Percentiles rank a stretch among this genome's conserved stretches.
phyloP scores from a whole-genome alignment of 371 early-diverging fungal species.

The Rhizopus stolonifer region DNA sequence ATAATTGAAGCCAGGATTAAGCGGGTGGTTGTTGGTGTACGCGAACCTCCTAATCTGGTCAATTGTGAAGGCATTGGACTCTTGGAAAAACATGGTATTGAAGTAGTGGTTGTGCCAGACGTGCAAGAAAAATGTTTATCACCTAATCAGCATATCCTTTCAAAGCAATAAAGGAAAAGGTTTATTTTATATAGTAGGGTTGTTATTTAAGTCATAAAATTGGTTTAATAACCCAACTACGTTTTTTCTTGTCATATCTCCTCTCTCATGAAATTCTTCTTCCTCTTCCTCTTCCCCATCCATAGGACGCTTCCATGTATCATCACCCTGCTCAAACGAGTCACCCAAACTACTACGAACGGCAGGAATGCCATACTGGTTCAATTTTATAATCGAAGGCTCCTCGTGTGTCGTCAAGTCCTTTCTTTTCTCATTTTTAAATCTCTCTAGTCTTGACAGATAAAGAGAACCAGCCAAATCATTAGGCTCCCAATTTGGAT shows the following conservation, averaged over 20 bases:
- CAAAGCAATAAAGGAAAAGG: slow-evolving; percentile 3
- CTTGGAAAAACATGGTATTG: slow-evolving; percentile 60
- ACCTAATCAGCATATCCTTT: slow-evolving; percentile 67
- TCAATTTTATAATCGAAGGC: slow-evolving; percentile 12
- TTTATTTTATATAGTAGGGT: slow-evolving; percentile 21
- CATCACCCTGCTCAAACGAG: slow-evolving; percentile 24
- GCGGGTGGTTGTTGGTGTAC: slow-evolving; percentile 83
- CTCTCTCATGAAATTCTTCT: slow-evolving; percentile 30
- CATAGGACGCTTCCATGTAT: slow-evolving; percentile 14
- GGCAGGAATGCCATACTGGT: slow-evolving; percentile 38
- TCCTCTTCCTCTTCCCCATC: slow-evolving; percentile 22
- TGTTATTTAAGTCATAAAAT: slow-evolving; percentile 62
- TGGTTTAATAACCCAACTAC: slow-evolving; percentile 60
- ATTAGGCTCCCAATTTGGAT: slow-evolving; percentile 83
- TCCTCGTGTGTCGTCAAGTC: neutral
- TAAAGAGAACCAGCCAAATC: slow-evolving; percentile 72
- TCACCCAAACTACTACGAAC: slow-evolving; percentile 38
- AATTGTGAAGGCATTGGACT: slow-evolving; percentile 65
- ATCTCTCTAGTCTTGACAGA: slow-evolving; percentile 48
- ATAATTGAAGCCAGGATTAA: slow-evolving; percentile 70
- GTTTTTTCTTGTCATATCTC: slow-evolving; percentile 27
- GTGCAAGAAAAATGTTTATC: slow-evolving; percentile 70
- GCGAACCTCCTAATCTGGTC: slow-evolving; percentile 86
- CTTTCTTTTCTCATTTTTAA: slow-evolving; percentile 20
- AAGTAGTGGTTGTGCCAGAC: slow-evolving; percentile 65